Conservation (phyloP, 2,329 filamentous ascomycete species). For the Pseudogymnoascus pannorum region DNA sequence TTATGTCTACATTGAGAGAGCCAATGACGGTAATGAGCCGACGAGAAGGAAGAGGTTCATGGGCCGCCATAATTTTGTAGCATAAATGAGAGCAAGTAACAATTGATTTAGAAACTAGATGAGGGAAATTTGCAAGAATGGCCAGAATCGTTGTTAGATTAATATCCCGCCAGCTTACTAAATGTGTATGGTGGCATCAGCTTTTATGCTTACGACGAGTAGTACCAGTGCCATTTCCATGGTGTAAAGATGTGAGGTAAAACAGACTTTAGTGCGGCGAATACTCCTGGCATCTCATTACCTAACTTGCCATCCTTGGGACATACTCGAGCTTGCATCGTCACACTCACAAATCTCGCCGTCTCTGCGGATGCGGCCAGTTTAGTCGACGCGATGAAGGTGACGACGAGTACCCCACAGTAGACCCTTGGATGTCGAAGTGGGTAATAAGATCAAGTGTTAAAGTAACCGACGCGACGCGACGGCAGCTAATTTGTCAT, state of each 20-base stretch:
- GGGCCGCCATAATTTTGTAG: background rate
- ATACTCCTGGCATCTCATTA: background rate
- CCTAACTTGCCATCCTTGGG: background rate
- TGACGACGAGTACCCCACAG: background rate
- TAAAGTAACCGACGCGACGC: background rate
- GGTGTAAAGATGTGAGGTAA: background rate
- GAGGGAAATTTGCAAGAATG: background rate
- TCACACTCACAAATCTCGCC: background rate
- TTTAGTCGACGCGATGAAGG: background rate
- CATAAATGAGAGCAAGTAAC: background rate
- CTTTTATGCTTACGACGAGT: background rate
- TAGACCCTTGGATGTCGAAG: background rate
- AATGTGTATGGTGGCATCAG: background rate
- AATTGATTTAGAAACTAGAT: background rate
- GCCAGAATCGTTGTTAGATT: background rate
- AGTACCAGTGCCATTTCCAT: background rate
- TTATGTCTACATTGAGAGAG: constrained; percentile 15
- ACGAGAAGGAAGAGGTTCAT: constrained; percentile 10
- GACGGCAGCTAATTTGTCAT: background rate
- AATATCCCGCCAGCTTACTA: background rate
- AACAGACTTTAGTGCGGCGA: background rate
- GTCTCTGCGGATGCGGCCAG: background rate
- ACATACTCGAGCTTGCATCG: background rate
- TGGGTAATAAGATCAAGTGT: background rate
- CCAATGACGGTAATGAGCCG: constrained; percentile 11